Conservation (phyloP, 768 basidiomycete species). For the Xerocomellus chrysenteron region DNA sequence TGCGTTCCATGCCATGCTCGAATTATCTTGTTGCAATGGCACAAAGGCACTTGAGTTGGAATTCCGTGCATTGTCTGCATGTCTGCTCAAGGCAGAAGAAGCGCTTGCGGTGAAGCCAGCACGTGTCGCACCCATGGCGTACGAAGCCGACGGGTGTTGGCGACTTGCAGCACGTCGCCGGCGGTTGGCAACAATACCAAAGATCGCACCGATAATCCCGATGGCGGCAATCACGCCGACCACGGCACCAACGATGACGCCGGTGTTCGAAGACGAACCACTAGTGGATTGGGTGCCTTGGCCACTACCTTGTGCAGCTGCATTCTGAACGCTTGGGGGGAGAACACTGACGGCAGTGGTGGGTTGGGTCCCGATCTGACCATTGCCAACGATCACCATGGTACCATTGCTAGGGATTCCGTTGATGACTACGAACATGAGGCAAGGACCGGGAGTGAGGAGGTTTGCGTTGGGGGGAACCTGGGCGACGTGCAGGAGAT, state of each 20-base stretch:
- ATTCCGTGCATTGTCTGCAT: slow-evolving; percentile 32
- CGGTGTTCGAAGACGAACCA: slow-evolving; percentile 26
- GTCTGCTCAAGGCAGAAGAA: slow-evolving; percentile 19
- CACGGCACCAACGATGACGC: slow-evolving; percentile 28
- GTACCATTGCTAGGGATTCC: slow-evolving; percentile 84
- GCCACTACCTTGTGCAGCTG: slow-evolving; percentile 38
- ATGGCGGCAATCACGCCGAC: slow-evolving; percentile 32
- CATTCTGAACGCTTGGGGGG: slow-evolving; percentile 41
- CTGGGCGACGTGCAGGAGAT: slow-evolving; percentile 79
- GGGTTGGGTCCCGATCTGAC: slow-evolving; percentile 71
- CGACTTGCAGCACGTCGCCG: slow-evolving; percentile 46
- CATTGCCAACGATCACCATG: slow-evolving; percentile 76
- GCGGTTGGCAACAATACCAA: slow-evolving; percentile 50
- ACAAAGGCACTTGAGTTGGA: slow-evolving; percentile 72
- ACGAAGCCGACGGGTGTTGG: slow-evolving; percentile 33
- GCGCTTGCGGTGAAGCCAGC: slow-evolving; percentile 29
- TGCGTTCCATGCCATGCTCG: slow-evolving; percentile 57
- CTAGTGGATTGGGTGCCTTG: slow-evolving; percentile 9
- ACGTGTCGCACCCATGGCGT: slow-evolving; percentile 38
- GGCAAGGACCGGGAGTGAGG: slow-evolving; percentile 86
- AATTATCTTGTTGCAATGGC: slow-evolving; percentile 65
- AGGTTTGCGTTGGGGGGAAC: slow-evolving; percentile 82
- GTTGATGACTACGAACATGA: slow-evolving; percentile 79
- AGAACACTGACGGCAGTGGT: slow-evolving; percentile 26
- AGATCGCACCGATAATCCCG: slow-evolving; percentile 29